phyloP scores from a whole-genome alignment of 331 rosid species.

The Pyrus hybrid region DNA sequence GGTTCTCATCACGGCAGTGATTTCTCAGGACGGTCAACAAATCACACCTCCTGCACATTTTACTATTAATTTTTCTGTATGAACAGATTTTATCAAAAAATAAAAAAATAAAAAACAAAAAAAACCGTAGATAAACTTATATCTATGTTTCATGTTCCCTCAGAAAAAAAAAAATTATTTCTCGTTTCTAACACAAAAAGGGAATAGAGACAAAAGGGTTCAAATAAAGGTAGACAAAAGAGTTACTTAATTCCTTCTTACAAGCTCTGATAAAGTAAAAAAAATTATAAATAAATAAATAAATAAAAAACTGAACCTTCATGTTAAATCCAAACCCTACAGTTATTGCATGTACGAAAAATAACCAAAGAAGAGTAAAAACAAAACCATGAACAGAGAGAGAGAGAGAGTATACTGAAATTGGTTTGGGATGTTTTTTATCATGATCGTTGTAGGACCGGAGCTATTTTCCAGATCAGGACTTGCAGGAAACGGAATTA shows the following conservation, averaged over 20 bases:
- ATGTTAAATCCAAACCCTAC: too few relatives aligned
- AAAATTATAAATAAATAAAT: background rate
- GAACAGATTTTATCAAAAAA: too few relatives aligned
- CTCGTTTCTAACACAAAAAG: background rate
- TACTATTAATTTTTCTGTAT: background rate
- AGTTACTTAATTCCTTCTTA: background rate
- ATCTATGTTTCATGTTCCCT: background rate
- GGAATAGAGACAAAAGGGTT: background rate
- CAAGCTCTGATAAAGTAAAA: background rate
- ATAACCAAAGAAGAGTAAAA: background rate
- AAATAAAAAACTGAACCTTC: background rate
- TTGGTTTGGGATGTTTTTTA: conserved; percentile 52
- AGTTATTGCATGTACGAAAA: background rate
- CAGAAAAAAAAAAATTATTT: background rate
- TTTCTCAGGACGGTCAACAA: conserved; percentile 25
- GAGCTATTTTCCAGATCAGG: conserved; percentile 1
- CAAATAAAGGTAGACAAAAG: background rate
- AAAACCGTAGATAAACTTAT: too few relatives aligned
- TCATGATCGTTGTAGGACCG: conserved; percentile 34
- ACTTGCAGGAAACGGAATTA: conserved; percentile 11
- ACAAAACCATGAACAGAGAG: background rate
- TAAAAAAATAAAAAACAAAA: too few relatives aligned
- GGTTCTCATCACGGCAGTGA: conserved; percentile 30
- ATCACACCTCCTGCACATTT: conserved; percentile 23
- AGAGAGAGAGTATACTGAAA: conserved; percentile 13